A percentile compares a stretch with the other conserved stretches of the same genome.
Conservation (phyloP, 2,329 filamentous ascomycete species). For the Podosphaera aphanis region DNA sequence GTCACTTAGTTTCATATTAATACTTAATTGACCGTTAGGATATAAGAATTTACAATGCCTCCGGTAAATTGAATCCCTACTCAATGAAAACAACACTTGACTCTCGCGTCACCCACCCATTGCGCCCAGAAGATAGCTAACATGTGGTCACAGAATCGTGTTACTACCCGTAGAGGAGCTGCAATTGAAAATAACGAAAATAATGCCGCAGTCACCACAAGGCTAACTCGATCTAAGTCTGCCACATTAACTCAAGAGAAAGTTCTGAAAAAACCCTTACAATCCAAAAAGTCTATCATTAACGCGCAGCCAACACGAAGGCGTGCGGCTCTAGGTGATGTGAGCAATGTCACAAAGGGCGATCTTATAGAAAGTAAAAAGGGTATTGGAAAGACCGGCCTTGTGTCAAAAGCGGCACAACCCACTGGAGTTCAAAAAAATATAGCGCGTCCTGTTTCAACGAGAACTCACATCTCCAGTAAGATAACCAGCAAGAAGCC, state of each 20-base stretch:
- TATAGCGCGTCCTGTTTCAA: constrained; percentile 28
- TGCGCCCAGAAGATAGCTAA: constrained; percentile 17
- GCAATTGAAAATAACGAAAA: constrained; percentile 95
- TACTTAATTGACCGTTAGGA: constrained; percentile 2
- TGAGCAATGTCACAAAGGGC: constrained; percentile 80
- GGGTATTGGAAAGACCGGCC: constrained; percentile 39
- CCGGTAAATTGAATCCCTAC: constrained; percentile 23
- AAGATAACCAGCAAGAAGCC: constrained; percentile 46
- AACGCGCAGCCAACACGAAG: constrained; percentile 35
- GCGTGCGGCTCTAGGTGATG: constrained; percentile 71
- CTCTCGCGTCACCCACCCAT: not conserved
- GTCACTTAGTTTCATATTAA: not conserved
- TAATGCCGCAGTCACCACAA: constrained; percentile 35
- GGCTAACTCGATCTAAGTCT: constrained; percentile 80
- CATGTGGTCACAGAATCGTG: constrained; percentile 29
- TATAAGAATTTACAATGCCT: constrained; percentile 21
- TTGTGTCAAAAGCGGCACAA: constrained; percentile 61
- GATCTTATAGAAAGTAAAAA: constrained; percentile 57
- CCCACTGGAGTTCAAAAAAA: constrained; percentile 63
- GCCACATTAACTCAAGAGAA: constrained; percentile 44
- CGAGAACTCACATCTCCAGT: constrained; percentile 35
- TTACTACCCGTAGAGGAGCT: constrained; percentile 48
- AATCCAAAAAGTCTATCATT: constrained; percentile 43
- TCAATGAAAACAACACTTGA: not conserved
- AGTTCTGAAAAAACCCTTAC: constrained; percentile 34